Base-by-base conservation (phyloP, 768 basidiomycete species). In the Lentinula guzmanii region DNA sequence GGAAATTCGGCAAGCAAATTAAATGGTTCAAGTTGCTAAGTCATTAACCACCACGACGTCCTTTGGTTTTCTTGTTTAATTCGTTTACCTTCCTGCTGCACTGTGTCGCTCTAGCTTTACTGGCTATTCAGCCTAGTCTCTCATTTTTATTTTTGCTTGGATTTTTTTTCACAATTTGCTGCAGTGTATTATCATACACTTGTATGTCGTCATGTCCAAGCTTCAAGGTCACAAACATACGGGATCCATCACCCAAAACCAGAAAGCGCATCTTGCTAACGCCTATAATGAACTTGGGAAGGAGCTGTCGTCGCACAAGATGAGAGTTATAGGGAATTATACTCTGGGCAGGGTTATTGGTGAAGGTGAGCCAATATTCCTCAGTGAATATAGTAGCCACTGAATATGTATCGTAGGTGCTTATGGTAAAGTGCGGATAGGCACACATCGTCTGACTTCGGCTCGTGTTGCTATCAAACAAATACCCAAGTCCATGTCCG, bases 211-310 rank as follows among this genome's bases (percentile, higher is more conserved):
- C 62, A 84, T 85, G 82, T 76, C 79, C 65, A 69, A 79, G 50
- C 66, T 72, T 37, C 81, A 77, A 65, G 80, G 80, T 66, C 87
- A 88, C 77, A 86, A 82, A 73, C 81, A 82, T 62, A 77, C 84
- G 42, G 76, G 75, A 62, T 88, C 86, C 64, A 73, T 87, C 64
- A 77, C 82, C 53, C 85, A 87, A 76, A 93, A 92, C 73, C 82
- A 88, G 76, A 91, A 88, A 75, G 91, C 89, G 33, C 86, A 95
- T 73, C 92, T 98, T 70, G 90, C 90, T 69, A 93, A 85, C 72
- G 95, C 95, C 62, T 98, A 98, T 79, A 95, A 95, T 76, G 95
- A 96, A 80, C 85, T 98, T 5, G 95, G 95, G 66, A 96, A 90
- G 78, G 95, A 97, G 74, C 85, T 98, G 33, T 87, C 90, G n/a